A percentile compares a stretch with the other conserved stretches of the same genome.
Evolutionary conservation across 345 rosid genomes (phyloP).

Genomic region (Gynandropsis gynandra): DNA sequence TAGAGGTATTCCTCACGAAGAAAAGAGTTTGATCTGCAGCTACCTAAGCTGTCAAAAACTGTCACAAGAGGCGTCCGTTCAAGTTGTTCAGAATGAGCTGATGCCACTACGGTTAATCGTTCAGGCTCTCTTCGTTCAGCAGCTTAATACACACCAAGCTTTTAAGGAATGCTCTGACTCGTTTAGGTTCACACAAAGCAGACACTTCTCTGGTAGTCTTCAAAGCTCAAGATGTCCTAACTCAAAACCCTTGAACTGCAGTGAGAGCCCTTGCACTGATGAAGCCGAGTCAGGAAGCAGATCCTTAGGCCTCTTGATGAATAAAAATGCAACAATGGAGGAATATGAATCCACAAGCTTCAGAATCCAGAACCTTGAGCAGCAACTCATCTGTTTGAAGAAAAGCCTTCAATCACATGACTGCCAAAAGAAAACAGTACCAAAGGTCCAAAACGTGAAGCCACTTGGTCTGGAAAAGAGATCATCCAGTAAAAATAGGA

Average conservation of each 20-base stretch:
- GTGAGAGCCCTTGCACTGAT: conserved; percentile 45
- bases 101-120: conserved; percentile 75
- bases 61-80: conserved; percentile 60
- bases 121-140: conserved; percentile 71
- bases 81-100: conserved; percentile 72
- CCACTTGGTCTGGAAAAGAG: conserved; percentile 30
- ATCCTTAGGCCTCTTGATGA: conserved; percentile 36
- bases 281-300: conserved; percentile 31
- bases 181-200: conserved; percentile 15
- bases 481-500: conserved; percentile 45
- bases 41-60: conserved; percentile 68
- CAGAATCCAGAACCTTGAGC: conserved; percentile 66
- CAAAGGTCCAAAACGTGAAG: conserved; percentile 25
- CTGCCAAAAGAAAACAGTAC: conserved; percentile 26
- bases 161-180: conserved; percentile 61
- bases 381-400: conserved; percentile 53
- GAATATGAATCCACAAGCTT: conserved; percentile 64
- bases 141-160: conserved; percentile 64
- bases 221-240: no score
- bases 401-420: conserved; percentile 40
- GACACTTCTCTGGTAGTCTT: conserved; percentile 47
- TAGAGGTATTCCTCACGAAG: conserved; percentile 47
- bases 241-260: conserved; percentile 33
- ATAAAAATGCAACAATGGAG: conserved; percentile 31
- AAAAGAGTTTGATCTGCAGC: conserved; percentile 53